These are phyloP conservation scores for Cordyceps javanica DNA, from an alignment of 2,329 filamentous ascomycete genomes.

Conservation along the genomic window DNA sequence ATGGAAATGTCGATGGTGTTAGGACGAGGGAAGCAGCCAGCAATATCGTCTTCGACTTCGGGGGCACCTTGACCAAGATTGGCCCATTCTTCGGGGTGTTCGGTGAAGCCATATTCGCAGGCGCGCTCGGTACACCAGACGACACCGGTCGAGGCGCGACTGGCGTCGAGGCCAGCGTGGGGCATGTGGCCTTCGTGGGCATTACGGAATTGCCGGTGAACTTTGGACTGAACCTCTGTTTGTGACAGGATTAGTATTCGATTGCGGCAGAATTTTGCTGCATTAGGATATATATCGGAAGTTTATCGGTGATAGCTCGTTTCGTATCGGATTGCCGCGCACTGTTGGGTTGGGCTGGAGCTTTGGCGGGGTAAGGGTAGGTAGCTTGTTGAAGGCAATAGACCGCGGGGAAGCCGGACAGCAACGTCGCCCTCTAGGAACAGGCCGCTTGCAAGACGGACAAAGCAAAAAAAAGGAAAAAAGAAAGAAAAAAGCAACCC, in stretches of 20 bases:
- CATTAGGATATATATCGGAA: not conserved
- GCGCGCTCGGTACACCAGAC: slow-evolving; percentile 90
- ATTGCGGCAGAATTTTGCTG: not conserved
- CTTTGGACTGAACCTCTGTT: slow-evolving; percentile 72
- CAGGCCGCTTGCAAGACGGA: not conserved
- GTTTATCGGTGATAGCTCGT: not conserved
- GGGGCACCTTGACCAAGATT: slow-evolving; percentile 93
- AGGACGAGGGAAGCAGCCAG: slow-evolving; percentile 80
- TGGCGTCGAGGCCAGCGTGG: slow-evolving; percentile 85
- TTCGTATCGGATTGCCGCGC: not conserved
- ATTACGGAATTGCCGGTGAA: slow-evolving; percentile 82
- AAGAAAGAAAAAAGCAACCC: slow-evolving; percentile 23
- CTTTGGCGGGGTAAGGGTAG: not conserved
- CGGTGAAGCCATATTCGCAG: slow-evolving; percentile 79
- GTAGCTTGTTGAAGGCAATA: not conserved
- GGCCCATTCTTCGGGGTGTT: slow-evolving; percentile 78
- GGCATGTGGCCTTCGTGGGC: slow-evolving; percentile 87
- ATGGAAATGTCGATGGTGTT: slow-evolving; percentile 70
- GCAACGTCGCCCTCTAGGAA: not conserved
- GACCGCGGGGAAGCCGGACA: not conserved
- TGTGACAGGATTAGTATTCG: not conserved
- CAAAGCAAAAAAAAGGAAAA: no score
- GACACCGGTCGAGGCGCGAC: slow-evolving; percentile 83
- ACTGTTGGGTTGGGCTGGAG: not conserved
- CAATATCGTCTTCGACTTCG: slow-evolving; percentile 89